A percentile compares a stretch with the other conserved stretches of the same genome.
phyloP scores from a whole-genome alignment of 768 basidiomycete species.

The Tulasnella sp. region DNA sequence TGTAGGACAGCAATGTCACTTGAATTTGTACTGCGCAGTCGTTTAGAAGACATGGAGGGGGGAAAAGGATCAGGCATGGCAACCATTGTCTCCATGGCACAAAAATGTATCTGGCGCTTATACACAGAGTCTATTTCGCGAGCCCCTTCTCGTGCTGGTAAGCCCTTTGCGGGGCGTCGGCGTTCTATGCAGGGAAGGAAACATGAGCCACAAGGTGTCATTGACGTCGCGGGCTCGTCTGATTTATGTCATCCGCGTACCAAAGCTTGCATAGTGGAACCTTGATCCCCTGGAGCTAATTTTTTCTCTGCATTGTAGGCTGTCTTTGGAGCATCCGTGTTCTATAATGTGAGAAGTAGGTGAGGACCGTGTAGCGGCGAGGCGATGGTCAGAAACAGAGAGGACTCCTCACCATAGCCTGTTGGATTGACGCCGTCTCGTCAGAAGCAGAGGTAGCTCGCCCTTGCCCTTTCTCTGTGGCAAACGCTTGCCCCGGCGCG shows the following conservation, averaged over 20 bases:
- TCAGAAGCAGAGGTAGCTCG: not conserved
- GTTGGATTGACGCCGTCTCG: conserved; percentile 2
- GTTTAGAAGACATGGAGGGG: no score
- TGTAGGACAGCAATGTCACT: no score
- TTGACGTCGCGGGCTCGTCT: not conserved
- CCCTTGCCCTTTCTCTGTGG: not conserved
- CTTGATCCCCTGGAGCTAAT: not conserved
- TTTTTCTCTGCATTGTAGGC: conserved; percentile 1
- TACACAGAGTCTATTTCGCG: not conserved
- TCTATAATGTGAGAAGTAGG: not conserved
- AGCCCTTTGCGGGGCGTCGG: not conserved
- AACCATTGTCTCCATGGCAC: no score
- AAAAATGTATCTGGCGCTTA: no score
- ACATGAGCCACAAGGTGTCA: not conserved
- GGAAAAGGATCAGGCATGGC: no score
- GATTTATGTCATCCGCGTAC: not conserved
- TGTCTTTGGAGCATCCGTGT: conserved; percentile 8
- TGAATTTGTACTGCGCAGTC: no score
- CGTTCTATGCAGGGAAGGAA: not conserved
- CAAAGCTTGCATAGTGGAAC: not conserved
- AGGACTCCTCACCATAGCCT: conserved; percentile 3
- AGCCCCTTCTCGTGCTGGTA: not conserved
- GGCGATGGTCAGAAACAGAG: not conserved
- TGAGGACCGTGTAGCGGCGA: no score
- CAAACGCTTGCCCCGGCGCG: not conserved